Conservation (phyloP, 805 yeast genomes). For the Candida easanensis region DNA sequence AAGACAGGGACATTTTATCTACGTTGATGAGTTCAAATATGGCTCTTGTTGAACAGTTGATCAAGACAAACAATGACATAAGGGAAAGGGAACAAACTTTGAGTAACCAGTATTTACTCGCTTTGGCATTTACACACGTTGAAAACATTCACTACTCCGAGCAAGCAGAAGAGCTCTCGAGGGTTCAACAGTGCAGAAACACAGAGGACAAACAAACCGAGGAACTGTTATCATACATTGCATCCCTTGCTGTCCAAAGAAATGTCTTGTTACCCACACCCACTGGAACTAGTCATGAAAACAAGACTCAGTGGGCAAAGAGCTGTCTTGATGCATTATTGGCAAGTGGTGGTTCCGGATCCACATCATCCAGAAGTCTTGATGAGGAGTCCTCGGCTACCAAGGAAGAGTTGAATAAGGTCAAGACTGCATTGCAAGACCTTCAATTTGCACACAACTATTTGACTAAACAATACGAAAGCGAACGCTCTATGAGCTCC, state of each 20-base stretch:
- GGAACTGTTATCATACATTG: conserved; percentile 26
- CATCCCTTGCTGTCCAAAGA: conserved; percentile 26
- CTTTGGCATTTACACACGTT: conserved; percentile 22
- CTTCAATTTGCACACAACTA: conserved; percentile 70
- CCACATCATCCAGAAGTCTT: neutral
- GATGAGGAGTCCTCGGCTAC: neutral
- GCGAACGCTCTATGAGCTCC: conserved; percentile 55
- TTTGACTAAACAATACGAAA: conserved; percentile 63
- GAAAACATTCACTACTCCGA: conserved; percentile 13
- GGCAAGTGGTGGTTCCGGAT: neutral
- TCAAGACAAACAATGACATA: conserved; percentile 10
- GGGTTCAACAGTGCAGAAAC: neutral
- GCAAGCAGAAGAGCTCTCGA: conserved; percentile 1
- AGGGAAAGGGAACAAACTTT: conserved; percentile 5
- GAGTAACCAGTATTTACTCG: conserved; percentile 19
- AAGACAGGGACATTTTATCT: conserved; percentile 2
- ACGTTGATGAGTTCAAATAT: conserved; percentile 16
- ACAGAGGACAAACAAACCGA: conserved; percentile 18
- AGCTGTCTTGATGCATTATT: conserved; percentile 22
- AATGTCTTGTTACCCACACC: conserved; percentile 24
- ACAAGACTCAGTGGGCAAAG: conserved; percentile 25
- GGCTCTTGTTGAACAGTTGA: conserved; percentile 9
- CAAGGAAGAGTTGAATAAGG: conserved; percentile 20
- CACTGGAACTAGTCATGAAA: conserved; percentile 9
- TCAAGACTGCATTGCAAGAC: conserved; percentile 63